phyloP scores from a whole-genome alignment of 306 rosid species.

The Quercus engelmannii region DNA sequence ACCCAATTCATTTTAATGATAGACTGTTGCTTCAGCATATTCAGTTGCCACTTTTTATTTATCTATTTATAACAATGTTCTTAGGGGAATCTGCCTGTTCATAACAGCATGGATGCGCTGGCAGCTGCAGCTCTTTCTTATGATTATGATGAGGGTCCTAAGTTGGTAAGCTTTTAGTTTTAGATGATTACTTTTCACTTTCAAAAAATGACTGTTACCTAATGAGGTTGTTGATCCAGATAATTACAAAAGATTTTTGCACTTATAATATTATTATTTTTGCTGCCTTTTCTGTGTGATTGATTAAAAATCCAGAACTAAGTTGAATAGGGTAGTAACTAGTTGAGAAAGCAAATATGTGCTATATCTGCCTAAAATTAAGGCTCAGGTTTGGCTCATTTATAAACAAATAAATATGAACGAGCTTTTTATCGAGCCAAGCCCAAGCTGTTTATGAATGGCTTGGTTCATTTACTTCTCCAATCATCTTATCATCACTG shows the following conservation, averaged over 20 bases:
- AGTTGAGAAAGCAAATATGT: not conserved
- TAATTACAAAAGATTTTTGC: not conserved
- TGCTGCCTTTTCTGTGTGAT: not conserved
- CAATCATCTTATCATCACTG: too few species aligned
- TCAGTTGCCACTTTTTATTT: slow-evolving; percentile 21
- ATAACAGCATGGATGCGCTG: slow-evolving; percentile 95
- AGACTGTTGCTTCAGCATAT: slow-evolving; percentile 2
- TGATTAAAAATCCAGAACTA: not conserved
- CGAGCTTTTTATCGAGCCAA: too few species aligned
- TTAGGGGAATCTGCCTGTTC: slow-evolving; percentile 90
- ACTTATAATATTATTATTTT: not conserved
- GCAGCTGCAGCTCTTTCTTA: slow-evolving; percentile 93
- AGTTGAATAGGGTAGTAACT: not conserved
- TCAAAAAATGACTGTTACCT: not conserved
- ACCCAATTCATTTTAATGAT: slow-evolving; percentile 7
- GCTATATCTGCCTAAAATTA: not conserved
- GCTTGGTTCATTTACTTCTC: too few species aligned
- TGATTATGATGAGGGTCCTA: slow-evolving; percentile 82
- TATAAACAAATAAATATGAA: too few species aligned
- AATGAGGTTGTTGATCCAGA: not conserved
- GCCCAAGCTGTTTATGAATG: too few species aligned
- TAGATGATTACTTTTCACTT: not conserved
- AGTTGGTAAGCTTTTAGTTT: slow-evolving; percentile 56
- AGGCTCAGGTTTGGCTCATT: too few species aligned
- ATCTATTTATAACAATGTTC: slow-evolving; percentile 24